Conservation (phyloP, 805 yeast genomes). For the Clavispora phyllophila region DNA sequence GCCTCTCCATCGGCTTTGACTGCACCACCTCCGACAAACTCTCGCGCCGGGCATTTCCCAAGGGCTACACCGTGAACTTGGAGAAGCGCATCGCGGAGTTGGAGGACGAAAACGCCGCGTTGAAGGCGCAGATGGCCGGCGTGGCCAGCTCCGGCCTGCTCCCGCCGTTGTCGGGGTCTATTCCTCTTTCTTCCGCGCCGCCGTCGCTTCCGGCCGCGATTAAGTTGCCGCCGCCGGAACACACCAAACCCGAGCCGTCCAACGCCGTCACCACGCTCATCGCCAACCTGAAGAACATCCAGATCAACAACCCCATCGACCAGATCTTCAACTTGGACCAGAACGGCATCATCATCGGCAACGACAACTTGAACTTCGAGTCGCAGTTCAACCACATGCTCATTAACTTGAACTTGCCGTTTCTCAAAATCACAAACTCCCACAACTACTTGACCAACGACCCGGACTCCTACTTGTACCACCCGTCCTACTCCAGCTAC, state of each 20-base stretch:
- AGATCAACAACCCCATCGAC: slow-evolving; percentile 40
- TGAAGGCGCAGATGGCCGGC: slow-evolving; percentile 3
- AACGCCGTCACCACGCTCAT: not conserved
- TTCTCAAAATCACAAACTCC: slow-evolving; percentile 39
- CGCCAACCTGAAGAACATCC: slow-evolving; percentile 10
- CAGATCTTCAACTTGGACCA: slow-evolving; percentile 40
- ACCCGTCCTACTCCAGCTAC: slow-evolving; percentile 33
- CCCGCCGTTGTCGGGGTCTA: slow-evolving; percentile 22
- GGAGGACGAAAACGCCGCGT: slow-evolving; percentile 42
- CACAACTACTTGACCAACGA: slow-evolving; percentile 39
- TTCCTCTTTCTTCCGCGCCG: not conserved
- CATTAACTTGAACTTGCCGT: slow-evolving; percentile 39
- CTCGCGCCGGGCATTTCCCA: slow-evolving; percentile 73
- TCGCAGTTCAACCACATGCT: slow-evolving; percentile 41
- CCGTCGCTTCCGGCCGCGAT: not conserved
- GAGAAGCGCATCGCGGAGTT: slow-evolving; percentile 58
- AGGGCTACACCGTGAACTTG: slow-evolving; percentile 73
- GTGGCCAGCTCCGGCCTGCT: slow-evolving; percentile 9
- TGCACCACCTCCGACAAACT: slow-evolving; percentile 71
- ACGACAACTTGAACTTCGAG: slow-evolving; percentile 41
- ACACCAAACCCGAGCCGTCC: not conserved
- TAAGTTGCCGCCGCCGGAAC: not conserved
- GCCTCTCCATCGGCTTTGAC: slow-evolving; percentile 57
- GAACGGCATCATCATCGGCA: slow-evolving; percentile 41
- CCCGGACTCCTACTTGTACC: slow-evolving; percentile 38